These are phyloP conservation scores for Claviceps sp. DNA, from an alignment of 2,329 filamentous ascomycete genomes.

Conservation along the genomic window DNA sequence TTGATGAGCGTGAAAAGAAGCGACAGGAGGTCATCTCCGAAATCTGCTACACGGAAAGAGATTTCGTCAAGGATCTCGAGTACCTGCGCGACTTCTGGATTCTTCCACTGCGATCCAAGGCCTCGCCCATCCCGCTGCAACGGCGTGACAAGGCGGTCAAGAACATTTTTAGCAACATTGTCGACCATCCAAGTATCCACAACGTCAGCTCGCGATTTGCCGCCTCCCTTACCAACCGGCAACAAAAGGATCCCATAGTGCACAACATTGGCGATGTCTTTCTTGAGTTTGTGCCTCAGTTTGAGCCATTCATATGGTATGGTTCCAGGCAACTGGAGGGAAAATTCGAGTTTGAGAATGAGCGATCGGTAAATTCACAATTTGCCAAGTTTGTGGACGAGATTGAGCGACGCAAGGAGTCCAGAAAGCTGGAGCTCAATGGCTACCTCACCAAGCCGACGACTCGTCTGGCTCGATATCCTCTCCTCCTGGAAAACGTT, in stretches of 20 bases:
- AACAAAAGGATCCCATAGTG: slow-evolving; percentile 83
- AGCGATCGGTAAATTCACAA: slow-evolving; percentile 70
- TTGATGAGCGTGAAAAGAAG: slow-evolving; percentile 88
- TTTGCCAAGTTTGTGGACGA: slow-evolving; percentile 93
- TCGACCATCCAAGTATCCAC: slow-evolving; percentile 71
- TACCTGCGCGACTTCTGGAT: slow-evolving; percentile 99
- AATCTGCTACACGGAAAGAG: slow-evolving; percentile 94
- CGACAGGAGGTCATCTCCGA: slow-evolving; percentile 96
- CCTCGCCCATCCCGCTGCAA: slow-evolving; percentile 78
- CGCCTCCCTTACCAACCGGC: slow-evolving; percentile 73
- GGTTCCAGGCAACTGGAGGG: slow-evolving; percentile 91
- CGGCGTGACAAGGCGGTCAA: slow-evolving; percentile 82
- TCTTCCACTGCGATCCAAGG: slow-evolving; percentile 67
- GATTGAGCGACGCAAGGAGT: slow-evolving; percentile 90
- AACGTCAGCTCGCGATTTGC: slow-evolving; percentile 81
- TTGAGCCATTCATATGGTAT: slow-evolving; percentile 92
- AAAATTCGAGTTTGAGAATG: slow-evolving; percentile 96
- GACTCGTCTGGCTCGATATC: slow-evolving; percentile 86
- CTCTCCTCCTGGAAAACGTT: slow-evolving; percentile 79
- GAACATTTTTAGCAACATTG: slow-evolving; percentile 89
- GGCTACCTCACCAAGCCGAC: slow-evolving; percentile 97
- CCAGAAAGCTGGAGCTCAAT: slow-evolving; percentile 89
- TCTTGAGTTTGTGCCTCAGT: slow-evolving; percentile 78
- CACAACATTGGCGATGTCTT: slow-evolving; percentile 89
- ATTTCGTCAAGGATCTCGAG: slow-evolving; percentile 97